Percentiles rank a stretch among this genome's conserved stretches.
phyloP scores from a whole-genome alignment of 208 protist genomes.

The Zelonia costaricensis region DNA sequence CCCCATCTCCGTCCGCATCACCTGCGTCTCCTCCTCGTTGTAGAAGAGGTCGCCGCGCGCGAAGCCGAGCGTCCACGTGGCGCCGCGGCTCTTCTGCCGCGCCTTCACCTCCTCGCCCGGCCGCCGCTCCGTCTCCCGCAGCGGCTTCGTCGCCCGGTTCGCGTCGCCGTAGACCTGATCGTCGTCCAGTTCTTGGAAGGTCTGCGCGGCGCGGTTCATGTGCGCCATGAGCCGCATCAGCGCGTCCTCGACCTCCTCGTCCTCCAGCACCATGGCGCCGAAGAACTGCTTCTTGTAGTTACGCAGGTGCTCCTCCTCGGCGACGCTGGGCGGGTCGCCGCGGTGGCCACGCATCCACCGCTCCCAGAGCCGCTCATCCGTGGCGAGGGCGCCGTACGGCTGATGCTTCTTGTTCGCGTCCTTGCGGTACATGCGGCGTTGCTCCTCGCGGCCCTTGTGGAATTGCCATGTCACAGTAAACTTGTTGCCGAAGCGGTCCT shows the following conservation, averaged over 20 bases:
- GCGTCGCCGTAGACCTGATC: constrained; percentile 85
- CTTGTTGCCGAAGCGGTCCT: constrained; percentile 91
- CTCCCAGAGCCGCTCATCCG: constrained; percentile 87
- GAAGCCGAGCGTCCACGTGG: constrained; percentile 88
- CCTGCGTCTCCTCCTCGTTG: constrained; percentile 90
- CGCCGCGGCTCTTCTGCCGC: constrained; percentile 54
- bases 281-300: constrained; percentile 88
- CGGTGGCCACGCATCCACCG: constrained; percentile 89
- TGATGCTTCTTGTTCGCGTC: constrained; percentile 86
- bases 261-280: constrained; percentile 82
- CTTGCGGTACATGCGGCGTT: constrained; percentile 85
- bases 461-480: constrained; percentile 90
- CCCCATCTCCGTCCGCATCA: constrained; percentile 87
- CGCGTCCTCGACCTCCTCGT: constrained; percentile 90
- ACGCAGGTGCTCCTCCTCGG: constrained; percentile 83
- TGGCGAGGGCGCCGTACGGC: constrained; percentile 84
- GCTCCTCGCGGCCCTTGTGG: constrained; percentile 81
- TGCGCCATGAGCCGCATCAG: constrained; percentile 89
- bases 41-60: constrained; percentile 89
- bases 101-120: constrained; percentile 67
- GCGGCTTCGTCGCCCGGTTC: constrained; percentile 64
- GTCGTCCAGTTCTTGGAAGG: constrained; percentile 87
- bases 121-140: constrained; percentile 66
- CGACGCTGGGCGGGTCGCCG: constrained; percentile 77
- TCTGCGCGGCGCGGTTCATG: constrained; percentile 79